Base-by-base conservation (phyloP, 495 filamentous ascomycete species). In the Penicillium macrosclerotiorum region DNA sequence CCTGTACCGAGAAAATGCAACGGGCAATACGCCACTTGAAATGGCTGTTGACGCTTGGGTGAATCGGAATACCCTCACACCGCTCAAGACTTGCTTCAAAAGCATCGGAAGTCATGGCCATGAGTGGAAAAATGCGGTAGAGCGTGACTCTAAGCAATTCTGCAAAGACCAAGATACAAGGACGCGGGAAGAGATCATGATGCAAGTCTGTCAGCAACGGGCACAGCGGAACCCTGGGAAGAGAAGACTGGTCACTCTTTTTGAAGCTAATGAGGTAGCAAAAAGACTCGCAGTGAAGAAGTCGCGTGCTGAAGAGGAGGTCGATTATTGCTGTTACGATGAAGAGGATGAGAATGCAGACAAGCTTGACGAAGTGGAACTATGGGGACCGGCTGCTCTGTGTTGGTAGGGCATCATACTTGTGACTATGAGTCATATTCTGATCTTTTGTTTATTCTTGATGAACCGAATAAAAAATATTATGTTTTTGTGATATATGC, bases 261-360 rank as follows among this genome's bases (percentile, higher is more conserved):
- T 77, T 50, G 84, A 89, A 55, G 85, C 85, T 8, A 89, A 88
- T 48, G 82, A 88, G 52, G 83, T 89, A 6, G 79, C 84, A 2
- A 83, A 79, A 58, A 60, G 86, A 22, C 54, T 90, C 34, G 76
- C 76, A 19, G 51, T 70, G 25, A 44, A 30, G 37, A 34, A 19
- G 19, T 1, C 5, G 2, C 9, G 32, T 30, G 1, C n/a, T n/a
- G n/a, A n/a, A n/a, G n/a, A n/a, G n/a, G n/a, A n/a, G n/a, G n/a
- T n/a, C n/a, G n/a, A n/a, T n/a, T n/a, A n/a, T n/a, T n/a, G n/a
- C n/a, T n/a, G n/a, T n/a, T n/a, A n/a, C n/a, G n/a, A n/a, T n/a
- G n/a, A n/a, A n/a, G n/a, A n/a, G n/a, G n/a, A n/a, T n/a, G n/a
- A n/a, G n/a, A n/a, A n/a, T n/a, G n/a, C n/a, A n/a, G n/a, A n/a